Percentiles rank a stretch among this genome's conserved stretches.
Conservation (phyloP, 1,139 yeast genomes). For the Candida sanyaensis region DNA sequence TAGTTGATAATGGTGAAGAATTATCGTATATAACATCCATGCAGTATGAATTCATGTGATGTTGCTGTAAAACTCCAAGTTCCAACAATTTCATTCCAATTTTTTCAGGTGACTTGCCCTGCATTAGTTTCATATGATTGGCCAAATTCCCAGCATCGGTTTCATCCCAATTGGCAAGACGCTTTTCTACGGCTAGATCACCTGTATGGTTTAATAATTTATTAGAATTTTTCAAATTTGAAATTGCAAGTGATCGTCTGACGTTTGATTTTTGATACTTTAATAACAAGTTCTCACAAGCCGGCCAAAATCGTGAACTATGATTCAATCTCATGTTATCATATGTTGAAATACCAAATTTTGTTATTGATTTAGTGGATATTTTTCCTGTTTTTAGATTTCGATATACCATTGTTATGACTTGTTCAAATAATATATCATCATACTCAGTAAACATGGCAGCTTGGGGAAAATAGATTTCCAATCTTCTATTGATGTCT, state of each 20-base stretch:
- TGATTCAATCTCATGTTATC: constrained; percentile 60
- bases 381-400: constrained; percentile 47
- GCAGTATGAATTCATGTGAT: constrained; percentile 53
- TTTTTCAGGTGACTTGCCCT: constrained; percentile 48
- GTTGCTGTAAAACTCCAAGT: constrained; percentile 63
- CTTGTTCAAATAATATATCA: constrained; percentile 49
- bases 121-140: constrained; percentile 54
- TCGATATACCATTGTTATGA: constrained; percentile 56
- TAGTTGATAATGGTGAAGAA: constrained; percentile 32
- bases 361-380: constrained; percentile 64
- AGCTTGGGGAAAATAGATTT: constrained; percentile 46
- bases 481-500: constrained; percentile 30
- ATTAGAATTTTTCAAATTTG: constrained; percentile 68
- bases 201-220: constrained; percentile 43
- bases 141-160: constrained; percentile 80
- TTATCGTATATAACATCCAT: constrained; percentile 74
- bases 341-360: constrained; percentile 67
- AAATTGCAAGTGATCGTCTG: constrained; percentile 74
- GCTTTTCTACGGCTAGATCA: constrained; percentile 11
- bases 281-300: constrained; percentile 66
- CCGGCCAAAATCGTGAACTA: constrained; percentile 73
- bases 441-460: constrained; percentile 60
- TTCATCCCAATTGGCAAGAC: constrained; percentile 57
- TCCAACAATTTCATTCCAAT: constrained; percentile 53
- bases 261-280: constrained; percentile 57